Conservation (phyloP, 768 basidiomycete species). For the Omphalotus guepiniiformis region DNA sequence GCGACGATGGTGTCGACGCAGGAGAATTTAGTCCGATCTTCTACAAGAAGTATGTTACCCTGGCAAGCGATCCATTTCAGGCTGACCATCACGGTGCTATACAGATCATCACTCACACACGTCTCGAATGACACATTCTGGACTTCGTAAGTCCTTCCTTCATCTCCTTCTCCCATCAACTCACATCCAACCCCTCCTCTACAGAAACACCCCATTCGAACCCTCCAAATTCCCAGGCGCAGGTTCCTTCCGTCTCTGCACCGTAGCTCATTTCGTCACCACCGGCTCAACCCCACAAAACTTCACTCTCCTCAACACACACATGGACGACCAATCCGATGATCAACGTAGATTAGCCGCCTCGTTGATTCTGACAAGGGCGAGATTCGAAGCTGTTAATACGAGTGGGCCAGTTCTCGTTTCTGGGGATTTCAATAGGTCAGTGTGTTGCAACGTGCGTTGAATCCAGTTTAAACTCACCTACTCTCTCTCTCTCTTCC, state of each 20-base stretch:
- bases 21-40: slow-evolving; percentile 66
- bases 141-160: slow-evolving; percentile 42
- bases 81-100: neutral
- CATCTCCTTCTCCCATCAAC: neutral
- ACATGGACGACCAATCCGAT: slow-evolving; percentile 53
- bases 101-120: slow-evolving; percentile 31
- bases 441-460: neutral
- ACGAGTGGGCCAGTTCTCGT: slow-evolving; percentile 40
- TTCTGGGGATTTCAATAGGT: slow-evolving; percentile 53
- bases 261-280: slow-evolving; percentile 34
- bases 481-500: too few species aligned
- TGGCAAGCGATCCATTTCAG: neutral
- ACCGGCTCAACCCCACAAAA: slow-evolving; percentile 15
- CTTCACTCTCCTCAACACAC: slow-evolving; percentile 47
- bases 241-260: slow-evolving; percentile 46
- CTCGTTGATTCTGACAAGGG: slow-evolving; percentile 46
- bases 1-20: slow-evolving; percentile 50
- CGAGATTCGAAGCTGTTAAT: slow-evolving; percentile 42
- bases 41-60: slow-evolving; percentile 39
- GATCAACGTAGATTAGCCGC: slow-evolving; percentile 46
- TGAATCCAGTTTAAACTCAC: too few species aligned
- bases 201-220: slow-evolving; percentile 41
- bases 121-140: slow-evolving; percentile 47
- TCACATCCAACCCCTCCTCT: neutral
- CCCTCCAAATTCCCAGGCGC: slow-evolving; percentile 49